A percentile compares a stretch with the other conserved stretches of the same genome.
phyloP scores from a whole-genome alignment of 441 rosid genomes.

The Pelargonium citronellum region DNA sequence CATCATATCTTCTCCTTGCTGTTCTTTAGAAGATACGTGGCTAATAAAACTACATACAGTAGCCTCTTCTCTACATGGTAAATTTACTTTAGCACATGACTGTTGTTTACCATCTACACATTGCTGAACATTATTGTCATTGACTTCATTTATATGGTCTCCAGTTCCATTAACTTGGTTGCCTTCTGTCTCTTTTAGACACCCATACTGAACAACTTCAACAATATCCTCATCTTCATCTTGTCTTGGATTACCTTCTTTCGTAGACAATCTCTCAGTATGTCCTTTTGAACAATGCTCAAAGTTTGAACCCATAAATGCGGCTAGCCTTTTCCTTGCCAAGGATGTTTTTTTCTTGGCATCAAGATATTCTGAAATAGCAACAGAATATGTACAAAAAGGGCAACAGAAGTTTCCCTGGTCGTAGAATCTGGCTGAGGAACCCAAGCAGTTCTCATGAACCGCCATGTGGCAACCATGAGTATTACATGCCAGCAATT shows the following conservation, averaged over 20 bases:
- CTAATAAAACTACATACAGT: not conserved
- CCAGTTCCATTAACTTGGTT: constrained; percentile 15
- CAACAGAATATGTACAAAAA: constrained; percentile 46
- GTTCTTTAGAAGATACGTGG: constrained; percentile 10
- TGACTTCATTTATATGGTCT: constrained; percentile 13
- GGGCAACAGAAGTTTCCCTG: constrained; percentile 45
- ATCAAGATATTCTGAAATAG: constrained; percentile 40
- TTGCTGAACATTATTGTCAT: constrained; percentile 13
- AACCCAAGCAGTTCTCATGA: constrained; percentile 48
- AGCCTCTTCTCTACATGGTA: constrained; percentile 19
- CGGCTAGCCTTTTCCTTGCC: constrained; percentile 36
- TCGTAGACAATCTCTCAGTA: constrained; percentile 18
- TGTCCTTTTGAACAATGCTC: constrained; percentile 16
- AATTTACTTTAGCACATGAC: constrained; percentile 14
- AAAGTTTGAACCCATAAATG: constrained; percentile 25
- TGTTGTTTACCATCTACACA: constrained; percentile 15
- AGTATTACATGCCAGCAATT: constrained; percentile 37
- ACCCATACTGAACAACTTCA: constrained; percentile 17
- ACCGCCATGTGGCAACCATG: constrained; percentile 41
- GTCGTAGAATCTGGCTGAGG: constrained; percentile 30
- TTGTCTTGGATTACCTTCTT: constrained; percentile 21
- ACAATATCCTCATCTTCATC: constrained; percentile 14
- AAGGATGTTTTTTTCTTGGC: constrained; percentile 32
- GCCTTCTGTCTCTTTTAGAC: constrained; percentile 16
- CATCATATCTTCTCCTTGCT: constrained; percentile 22